phyloP scores from a whole-genome alignment of 148 eudicot genomes.

The Rhododendron williamsianum region DNA sequence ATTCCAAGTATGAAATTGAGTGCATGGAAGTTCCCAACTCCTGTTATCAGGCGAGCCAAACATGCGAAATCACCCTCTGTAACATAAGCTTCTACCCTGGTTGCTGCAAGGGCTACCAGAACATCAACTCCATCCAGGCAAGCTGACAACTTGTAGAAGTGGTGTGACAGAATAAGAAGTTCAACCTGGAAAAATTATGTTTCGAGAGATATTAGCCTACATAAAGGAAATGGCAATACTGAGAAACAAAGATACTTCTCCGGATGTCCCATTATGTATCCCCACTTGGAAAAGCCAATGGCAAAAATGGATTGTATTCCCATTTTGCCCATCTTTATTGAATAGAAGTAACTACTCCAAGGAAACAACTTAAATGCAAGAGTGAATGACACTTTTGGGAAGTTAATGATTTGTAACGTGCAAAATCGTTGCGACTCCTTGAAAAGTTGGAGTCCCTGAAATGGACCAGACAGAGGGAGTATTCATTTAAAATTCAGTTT shows the following conservation, averaged over 20 bases:
- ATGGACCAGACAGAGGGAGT: background rate
- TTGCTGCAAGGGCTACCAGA: slow-evolving; percentile 96
- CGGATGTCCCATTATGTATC: background rate
- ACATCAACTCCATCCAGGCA: slow-evolving; percentile 99
- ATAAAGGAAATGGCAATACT: background rate
- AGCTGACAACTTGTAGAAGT: slow-evolving; percentile 94
- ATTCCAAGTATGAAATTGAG: slow-evolving; percentile 92
- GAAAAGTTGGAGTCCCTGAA: background rate
- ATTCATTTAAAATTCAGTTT: background rate
- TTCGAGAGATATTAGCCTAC: slow-evolving; percentile 18
- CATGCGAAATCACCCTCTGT: slow-evolving; percentile 92
- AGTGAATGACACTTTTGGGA: background rate
- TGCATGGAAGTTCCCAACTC: slow-evolving; percentile 95
- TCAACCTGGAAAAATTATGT: slow-evolving; percentile 65
- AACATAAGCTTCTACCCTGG: slow-evolving; percentile 95
- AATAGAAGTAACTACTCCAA: background rate
- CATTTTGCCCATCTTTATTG: background rate
- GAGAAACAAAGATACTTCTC: slow-evolving; percentile 1
- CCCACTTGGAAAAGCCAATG: background rate
- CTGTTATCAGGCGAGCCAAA: slow-evolving; percentile 92
- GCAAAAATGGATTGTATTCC: background rate
- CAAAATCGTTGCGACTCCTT: background rate
- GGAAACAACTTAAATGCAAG: background rate
- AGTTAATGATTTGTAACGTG: background rate
- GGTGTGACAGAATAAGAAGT: slow-evolving; percentile 97